These are phyloP conservation scores for Oryza nivara DNA, from an alignment of 176 grass and related monocot genomes.

Conservation along the genomic window DNA sequence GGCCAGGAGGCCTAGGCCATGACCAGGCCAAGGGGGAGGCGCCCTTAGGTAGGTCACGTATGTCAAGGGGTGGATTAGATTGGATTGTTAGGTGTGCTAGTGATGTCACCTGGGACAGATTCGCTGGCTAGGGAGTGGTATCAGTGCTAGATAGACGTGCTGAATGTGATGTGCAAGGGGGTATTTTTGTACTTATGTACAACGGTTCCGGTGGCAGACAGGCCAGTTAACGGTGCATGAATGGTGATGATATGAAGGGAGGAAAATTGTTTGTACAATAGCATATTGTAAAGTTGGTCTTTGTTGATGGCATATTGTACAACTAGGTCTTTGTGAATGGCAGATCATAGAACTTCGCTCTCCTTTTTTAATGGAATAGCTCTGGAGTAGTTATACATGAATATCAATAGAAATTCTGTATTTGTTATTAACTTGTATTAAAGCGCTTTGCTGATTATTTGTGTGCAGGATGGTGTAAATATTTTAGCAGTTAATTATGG, in stretches of 20 bases:
- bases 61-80: background rate
- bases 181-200: background rate
- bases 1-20: background rate
- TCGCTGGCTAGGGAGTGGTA: background rate
- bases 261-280: background rate
- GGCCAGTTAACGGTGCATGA: background rate
- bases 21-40: too few relatives aligned
- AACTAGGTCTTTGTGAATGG: background rate
- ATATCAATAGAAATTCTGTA: background rate
- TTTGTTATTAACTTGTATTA: constrained; percentile 29
- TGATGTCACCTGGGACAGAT: background rate
- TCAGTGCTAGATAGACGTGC: background rate
- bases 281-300: background rate
- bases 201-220: background rate
- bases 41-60: too few relatives aligned
- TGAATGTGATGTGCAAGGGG: background rate
- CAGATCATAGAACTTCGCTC: background rate
- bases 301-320: background rate
- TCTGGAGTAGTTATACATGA: background rate
- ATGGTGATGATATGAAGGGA: background rate
- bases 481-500: constrained; percentile 94
- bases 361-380: background rate
- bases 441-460: constrained; percentile 25
- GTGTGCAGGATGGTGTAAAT: constrained; percentile 85
- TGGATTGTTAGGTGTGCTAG: background rate